Base-by-base conservation (phyloP, 495 filamentous ascomycete genomes). In the Aspergillus incahuasiensis region DNA sequence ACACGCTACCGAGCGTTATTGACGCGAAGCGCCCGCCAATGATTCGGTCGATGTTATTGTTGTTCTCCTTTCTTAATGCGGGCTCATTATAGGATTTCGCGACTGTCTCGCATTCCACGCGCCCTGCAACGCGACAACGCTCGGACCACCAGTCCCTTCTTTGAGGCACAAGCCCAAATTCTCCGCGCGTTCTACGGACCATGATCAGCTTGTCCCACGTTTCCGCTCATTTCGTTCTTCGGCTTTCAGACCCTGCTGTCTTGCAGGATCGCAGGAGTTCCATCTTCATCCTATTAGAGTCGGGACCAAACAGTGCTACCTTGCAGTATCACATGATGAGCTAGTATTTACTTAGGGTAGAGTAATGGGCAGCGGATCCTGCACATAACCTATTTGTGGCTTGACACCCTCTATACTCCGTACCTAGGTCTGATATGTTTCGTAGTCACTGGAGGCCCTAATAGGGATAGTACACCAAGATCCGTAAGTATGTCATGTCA, bases 51-150 rank as follows among this genome's bases (percentile, higher is more conserved):
- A 18, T 35, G 20, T 55, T 48, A 21, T 46, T 55, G 44, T 55
- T 48, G 43, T 54, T 53, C 42, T 48, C 49, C 47, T 19, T 40
- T 19, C 16, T 51, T 52, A 35, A 56, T 40, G 47, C 45, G 41
- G 42, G 21, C 15, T 54, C 22, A 18, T 39, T 53, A 53, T 19
- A 30, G 39, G 34, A 3, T 40, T 38, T 53, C 60, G 60, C 56
- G 60, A 57, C 60, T 50, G 53, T 50, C 60, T 48, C 61, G 55
- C 57, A 59, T 63, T 60, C 57, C 57, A 60, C 57, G 58, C 61
- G 61, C 57, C 54, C 52, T 58, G 43, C 41, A 41, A 54, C 52
- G 52, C 30, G 35, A 56, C 44, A 60, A 51, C 28, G 57, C 61
- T 60, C 51, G 57, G 61, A 57, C 60, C 60, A 59, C 12, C 41